Percentiles rank a stretch among this genome's conserved stretches.
Conservation (phyloP, 805 yeast genomes). For the Vanderwaltozyma tropicalis region DNA sequence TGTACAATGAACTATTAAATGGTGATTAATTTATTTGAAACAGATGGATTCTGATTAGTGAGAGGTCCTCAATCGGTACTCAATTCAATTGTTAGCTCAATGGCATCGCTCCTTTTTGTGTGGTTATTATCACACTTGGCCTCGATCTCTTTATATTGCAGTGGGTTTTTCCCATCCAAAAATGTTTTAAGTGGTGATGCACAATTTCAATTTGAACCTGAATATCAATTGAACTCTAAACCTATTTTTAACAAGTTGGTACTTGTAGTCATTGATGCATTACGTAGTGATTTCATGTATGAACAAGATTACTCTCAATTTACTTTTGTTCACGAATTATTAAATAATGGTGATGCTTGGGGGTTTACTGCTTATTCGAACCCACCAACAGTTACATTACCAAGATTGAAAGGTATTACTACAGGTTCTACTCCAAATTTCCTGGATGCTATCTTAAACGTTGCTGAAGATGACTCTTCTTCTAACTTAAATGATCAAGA, state of each 20-base stretch:
- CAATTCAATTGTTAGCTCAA: no score
- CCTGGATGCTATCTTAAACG: slow-evolving; percentile 85
- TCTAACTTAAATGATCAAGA: slow-evolving; percentile 61
- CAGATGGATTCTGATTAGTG: no score
- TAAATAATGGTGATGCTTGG: slow-evolving; percentile 58
- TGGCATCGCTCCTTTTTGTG: not conserved
- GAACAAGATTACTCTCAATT: slow-evolving; percentile 51
- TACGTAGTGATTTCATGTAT: slow-evolving; percentile 80
- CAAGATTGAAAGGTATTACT: slow-evolving; percentile 84
- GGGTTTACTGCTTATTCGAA: slow-evolving; percentile 88
- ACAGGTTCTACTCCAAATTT: slow-evolving; percentile 94
- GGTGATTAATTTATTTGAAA: no score
- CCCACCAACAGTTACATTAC: slow-evolving; percentile 95
- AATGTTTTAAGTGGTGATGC: slow-evolving; percentile 57
- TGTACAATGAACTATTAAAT: no score
- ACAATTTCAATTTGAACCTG: slow-evolving; percentile 26
- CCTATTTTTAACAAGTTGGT: slow-evolving; percentile 53
- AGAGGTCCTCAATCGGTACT: no score
- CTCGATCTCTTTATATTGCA: slow-evolving; percentile 55
- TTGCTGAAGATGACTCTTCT: slow-evolving; percentile 82
- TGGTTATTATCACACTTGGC: slow-evolving; percentile 30
- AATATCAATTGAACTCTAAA: slow-evolving; percentile 20
- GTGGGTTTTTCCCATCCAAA: slow-evolving; percentile 91
- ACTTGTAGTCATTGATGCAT: slow-evolving; percentile 84
- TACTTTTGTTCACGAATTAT: slow-evolving; percentile 52